Evolutionary conservation across 192 early-diverging fungal genomes (phyloP), one percentile per base, ranked within the genome.

Genomic region (Dissophora globulifera): DNA sequence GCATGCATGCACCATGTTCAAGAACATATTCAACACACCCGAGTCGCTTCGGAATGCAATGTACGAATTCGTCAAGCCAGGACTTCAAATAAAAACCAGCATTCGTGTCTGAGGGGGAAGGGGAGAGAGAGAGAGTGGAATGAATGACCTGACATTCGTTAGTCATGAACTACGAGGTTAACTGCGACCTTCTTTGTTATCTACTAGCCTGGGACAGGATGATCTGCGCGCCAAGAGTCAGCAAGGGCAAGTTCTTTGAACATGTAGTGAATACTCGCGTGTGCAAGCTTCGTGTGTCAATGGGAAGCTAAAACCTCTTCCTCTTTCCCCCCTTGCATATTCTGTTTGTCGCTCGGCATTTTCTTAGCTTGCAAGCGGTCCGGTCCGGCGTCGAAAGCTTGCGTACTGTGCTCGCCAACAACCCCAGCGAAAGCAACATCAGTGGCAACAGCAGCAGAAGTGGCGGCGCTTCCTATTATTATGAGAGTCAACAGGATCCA

Each of bases 301-400:
- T 10, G 8, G 13, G 19, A 16, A 57, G 42, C 38, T n/a, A 57
- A 42, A 42, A 57, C 0, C 7, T 35, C 32, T 1, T 23, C 27
- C n/a, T n/a, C n/a, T n/a, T n/a, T n/a, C 27, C 4, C 30, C 12
- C 56, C n/a, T 23, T 46, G 5, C 2, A 11, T 30, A 13, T n/a
- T 59, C 22, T 26, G 25, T 17, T 29, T 26, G 25, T 51, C 50
- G 8, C 20, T 51, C 27, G 20, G 23, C 29, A 16, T 53, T 17
- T 30, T 23, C 2, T 30, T 66, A 76, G 72, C 10, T 13, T 76
- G 16, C 72, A 67, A 38, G 72, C 72, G 31, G 59, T 76, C 27
- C 66, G 32, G 46, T 76, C 72, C 8, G 72, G 72, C n/a, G 72
- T 76, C 11, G 72, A 76, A 15, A 76, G 72, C 56, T 35, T 76